Percentiles rank a stretch among this genome's conserved stretches.
Conservation (phyloP, 148 eudicot species). For the Rhododendron vialii region DNA sequence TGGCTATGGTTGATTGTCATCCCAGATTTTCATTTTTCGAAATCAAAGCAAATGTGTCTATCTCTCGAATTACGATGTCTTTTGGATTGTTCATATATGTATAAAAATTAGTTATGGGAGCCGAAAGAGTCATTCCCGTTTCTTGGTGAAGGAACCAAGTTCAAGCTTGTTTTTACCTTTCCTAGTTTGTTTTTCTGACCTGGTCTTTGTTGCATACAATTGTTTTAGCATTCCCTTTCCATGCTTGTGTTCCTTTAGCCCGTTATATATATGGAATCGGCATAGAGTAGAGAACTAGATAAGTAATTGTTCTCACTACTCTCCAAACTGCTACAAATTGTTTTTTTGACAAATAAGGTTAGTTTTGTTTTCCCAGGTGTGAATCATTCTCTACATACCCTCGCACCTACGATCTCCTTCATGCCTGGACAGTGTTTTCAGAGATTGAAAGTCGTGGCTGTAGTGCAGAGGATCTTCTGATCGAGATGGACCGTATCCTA, state of each 20-base stretch:
- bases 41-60: background rate
- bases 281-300: background rate
- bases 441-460: slow-evolving; percentile 54
- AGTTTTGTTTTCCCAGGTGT: slow-evolving; percentile 41
- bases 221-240: background rate
- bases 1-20: background rate
- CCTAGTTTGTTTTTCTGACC: background rate
- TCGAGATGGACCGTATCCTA: slow-evolving; percentile 74
- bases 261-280: background rate
- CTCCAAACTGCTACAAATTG: background rate
- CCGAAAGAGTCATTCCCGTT: background rate
- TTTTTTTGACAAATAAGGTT: background rate
- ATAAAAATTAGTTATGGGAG: background rate
- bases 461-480: slow-evolving; percentile 56
- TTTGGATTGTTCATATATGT: background rate
- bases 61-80: background rate
- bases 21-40: background rate
- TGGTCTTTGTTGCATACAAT: background rate
- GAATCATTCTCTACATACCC: slow-evolving; percentile 82
- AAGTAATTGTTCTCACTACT: background rate
- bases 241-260: background rate
- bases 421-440: slow-evolving; percentile 66
- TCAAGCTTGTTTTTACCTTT: background rate
- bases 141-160: background rate
- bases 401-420: slow-evolving; percentile 73